A percentile compares a stretch with the other conserved stretches of the same genome.
Conservation (phyloP, 371 early-diverging fungal genomes). For the Mortierella sp. region DNA sequence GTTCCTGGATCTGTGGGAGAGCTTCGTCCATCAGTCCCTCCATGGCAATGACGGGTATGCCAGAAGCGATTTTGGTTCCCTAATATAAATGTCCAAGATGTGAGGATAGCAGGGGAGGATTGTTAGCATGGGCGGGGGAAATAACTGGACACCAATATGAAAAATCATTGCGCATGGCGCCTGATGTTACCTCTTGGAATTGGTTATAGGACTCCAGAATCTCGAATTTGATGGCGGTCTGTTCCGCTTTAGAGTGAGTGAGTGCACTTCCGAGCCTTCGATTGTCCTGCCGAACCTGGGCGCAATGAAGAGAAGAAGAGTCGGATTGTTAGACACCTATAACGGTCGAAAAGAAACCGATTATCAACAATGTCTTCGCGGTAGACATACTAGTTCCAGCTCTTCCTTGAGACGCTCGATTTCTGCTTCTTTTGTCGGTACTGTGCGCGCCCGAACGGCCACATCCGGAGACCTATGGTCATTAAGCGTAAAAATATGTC, state of each 20-base stretch:
- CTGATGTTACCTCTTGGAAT: conserved; percentile 35
- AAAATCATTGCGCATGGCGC: not conserved
- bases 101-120: not conserved
- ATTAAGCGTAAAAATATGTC: not conserved
- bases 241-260: conserved; percentile 39
- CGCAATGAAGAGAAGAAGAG: not conserved
- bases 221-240: conserved; percentile 30
- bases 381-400: conserved; percentile 26
- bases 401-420: conserved; percentile 48
- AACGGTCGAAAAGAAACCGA: not conserved
- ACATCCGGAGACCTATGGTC: conserved; percentile 39
- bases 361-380: too few species aligned
- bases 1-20: conserved; percentile 17
- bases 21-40: conserved; percentile 21
- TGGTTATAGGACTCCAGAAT: conserved; percentile 38
- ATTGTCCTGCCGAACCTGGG: conserved; percentile 44
- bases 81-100: not conserved
- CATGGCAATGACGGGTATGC: conserved; percentile 25
- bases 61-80: conserved; percentile 22
- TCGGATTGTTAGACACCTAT: not conserved
- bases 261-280: conserved; percentile 41
- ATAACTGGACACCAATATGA: not conserved
- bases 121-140: not conserved
- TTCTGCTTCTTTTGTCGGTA: conserved; percentile 52
- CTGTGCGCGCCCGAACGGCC: conserved; percentile 49